These are phyloP conservation scores for Backusella psychrophila DNA, from an alignment of 192 early-diverging fungal genomes.

Conservation along the genomic window DNA sequence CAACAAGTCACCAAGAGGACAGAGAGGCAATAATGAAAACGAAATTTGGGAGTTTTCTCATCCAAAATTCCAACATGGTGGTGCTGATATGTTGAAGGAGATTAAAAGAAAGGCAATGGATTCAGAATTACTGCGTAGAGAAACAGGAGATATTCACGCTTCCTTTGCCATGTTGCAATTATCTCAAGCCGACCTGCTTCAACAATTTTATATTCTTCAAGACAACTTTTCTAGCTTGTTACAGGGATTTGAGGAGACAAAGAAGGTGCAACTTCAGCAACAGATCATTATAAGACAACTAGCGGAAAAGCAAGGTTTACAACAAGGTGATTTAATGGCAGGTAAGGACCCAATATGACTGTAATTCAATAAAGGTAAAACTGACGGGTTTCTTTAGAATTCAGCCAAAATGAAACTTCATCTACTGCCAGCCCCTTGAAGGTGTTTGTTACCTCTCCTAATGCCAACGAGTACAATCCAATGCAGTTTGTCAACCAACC, in stretches of 20 bases:
- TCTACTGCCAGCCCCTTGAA: neutral
- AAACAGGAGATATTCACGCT: conserved; percentile 72
- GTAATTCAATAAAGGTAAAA: neutral
- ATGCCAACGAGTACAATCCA: neutral
- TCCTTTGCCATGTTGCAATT: conserved; percentile 78
- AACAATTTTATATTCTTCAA: conserved; percentile 70
- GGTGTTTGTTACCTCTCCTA: neutral
- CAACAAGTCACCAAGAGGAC: conserved; percentile 86
- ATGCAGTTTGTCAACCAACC: neutral
- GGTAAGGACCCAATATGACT: neutral
- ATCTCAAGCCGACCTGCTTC: conserved; percentile 67
- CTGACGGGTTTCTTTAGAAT: neutral
- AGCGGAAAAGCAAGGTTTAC: conserved; percentile 11
- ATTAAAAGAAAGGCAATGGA: conserved; percentile 94
- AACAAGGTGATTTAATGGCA: neutral
- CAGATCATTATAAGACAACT: conserved; percentile 51
- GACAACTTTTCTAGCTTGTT: conserved; percentile 69
- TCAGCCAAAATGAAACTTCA: neutral
- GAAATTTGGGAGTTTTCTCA: conserved; percentile 92
- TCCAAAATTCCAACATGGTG: conserved; percentile 73
- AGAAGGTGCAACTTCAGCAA: conserved; percentile 63
- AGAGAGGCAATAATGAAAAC: conserved; percentile 82
- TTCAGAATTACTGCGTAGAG: conserved; percentile 69
- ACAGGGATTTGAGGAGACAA: conserved; percentile 68
- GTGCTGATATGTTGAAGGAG: conserved; percentile 78